phyloP scores from a whole-genome alignment of 495 filamentous ascomycete species.

The Xylaria grammica region DNA sequence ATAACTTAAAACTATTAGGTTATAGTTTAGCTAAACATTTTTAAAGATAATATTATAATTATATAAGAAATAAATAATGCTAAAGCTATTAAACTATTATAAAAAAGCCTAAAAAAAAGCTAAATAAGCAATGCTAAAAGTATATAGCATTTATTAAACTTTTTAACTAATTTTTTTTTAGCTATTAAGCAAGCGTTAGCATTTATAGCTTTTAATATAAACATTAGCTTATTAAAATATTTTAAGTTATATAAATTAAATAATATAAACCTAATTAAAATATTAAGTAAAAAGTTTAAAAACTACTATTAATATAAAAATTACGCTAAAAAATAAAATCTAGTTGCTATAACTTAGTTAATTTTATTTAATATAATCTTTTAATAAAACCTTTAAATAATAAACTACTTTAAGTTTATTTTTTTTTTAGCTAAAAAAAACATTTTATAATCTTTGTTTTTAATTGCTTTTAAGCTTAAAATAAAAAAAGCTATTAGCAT shows the following conservation, averaged over 20 bases:
- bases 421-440: constrained; percentile 43
- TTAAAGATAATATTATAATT: too few relatives aligned
- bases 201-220: constrained; percentile 49
- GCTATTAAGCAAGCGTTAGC: constrained; percentile 54
- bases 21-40: constrained; percentile 27
- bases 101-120: too few relatives aligned
- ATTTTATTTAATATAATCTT: constrained; percentile 46
- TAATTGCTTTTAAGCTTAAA: neutral
- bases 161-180: constrained; percentile 48
- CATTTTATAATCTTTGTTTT: constrained; percentile 42
- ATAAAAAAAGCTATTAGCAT: constrained; percentile 42
- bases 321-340: constrained; percentile 26
- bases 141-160: constrained; percentile 35
- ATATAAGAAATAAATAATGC: too few relatives aligned
- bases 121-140: constrained; percentile 15
- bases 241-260: constrained; percentile 32
- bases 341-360: constrained; percentile 41
- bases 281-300: constrained; percentile 31
- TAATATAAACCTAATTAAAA: constrained; percentile 27
- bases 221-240: constrained; percentile 34
- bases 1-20: constrained; percentile 43
- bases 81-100: too few relatives aligned
- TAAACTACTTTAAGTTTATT: constrained; percentile 46
- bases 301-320: constrained; percentile 31
- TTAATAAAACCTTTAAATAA: constrained; percentile 38